Evolutionary conservation across 176 grass and related monocot genomes (phyloP).

Genomic region (Rhynchospora breviuscula): DNA sequence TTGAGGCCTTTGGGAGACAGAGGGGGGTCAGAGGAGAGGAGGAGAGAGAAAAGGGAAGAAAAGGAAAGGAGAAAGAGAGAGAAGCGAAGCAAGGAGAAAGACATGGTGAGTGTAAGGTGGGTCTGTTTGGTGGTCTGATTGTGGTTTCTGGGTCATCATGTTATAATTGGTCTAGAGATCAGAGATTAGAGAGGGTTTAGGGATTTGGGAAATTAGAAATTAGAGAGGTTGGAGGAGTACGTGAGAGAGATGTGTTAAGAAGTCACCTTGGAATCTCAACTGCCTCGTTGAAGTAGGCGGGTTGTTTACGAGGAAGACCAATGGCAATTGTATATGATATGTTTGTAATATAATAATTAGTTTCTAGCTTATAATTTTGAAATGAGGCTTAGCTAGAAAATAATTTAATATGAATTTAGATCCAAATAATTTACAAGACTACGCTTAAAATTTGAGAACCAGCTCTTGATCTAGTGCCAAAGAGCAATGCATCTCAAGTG

Average conservation of each 20-base stretch:
- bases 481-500: too few species aligned
- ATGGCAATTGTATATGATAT: neutral
- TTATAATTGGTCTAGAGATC: conserved; percentile 32
- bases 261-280: conserved; percentile 29
- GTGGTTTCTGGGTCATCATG: neutral
- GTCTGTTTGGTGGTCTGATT: neutral
- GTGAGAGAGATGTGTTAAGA: neutral
- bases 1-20: conserved; percentile 96
- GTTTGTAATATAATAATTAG: neutral
- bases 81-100: neutral
- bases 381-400: neutral
- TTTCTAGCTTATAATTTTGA: neutral
- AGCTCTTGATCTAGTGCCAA: too few species aligned
- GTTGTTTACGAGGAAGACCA: conserved; percentile 26
- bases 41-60: conserved; percentile 8
- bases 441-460: too few species aligned
- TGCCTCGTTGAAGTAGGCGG: conserved; percentile 5
- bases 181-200: neutral
- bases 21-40: conserved; percentile 52
- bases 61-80: neutral
- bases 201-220: conserved; percentile 6
- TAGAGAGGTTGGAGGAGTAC: neutral
- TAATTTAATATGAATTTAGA: neutral
- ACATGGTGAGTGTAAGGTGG: conserved; percentile 23
- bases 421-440: neutral